phyloP scores from a whole-genome alignment of 1,284 basidiomycete genomes.

The Ceratobasidium sp. region DNA sequence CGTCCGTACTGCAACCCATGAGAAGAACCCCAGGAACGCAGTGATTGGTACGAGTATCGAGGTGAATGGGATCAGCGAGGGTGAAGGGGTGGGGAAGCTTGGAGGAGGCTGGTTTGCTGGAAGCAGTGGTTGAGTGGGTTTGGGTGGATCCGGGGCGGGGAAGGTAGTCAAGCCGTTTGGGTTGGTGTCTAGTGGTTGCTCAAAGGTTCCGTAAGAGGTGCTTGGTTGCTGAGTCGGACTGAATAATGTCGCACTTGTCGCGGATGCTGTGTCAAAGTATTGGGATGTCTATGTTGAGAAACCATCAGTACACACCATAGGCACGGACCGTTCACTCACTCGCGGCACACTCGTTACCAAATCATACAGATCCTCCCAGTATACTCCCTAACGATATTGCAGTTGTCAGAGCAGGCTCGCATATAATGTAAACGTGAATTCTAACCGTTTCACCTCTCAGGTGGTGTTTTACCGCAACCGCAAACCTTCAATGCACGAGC shows the following conservation, averaged over 20 bases:
- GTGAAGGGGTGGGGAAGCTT: constrained; percentile 49
- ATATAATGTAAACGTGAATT: not conserved
- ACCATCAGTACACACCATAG: not conserved
- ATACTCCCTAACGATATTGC: constrained; percentile 43
- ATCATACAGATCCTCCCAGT: constrained; percentile 65
- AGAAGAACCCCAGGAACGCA: constrained; percentile 16
- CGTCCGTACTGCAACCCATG: constrained; percentile 15
- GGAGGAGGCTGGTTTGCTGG: constrained; percentile 29
- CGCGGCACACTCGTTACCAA: constrained; percentile 51
- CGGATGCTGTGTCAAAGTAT: constrained; percentile 14
- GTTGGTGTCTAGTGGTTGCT: constrained; percentile 4
- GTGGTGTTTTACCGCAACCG: constrained; percentile 69
- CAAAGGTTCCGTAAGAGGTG: constrained; percentile 25
- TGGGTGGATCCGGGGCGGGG: constrained; percentile 13
- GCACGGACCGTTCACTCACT: not conserved
- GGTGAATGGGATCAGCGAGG: constrained; percentile 55
- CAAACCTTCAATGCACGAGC: constrained; percentile 53
- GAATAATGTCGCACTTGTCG: constrained; percentile 11
- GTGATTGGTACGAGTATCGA: constrained; percentile 37
- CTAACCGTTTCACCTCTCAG: constrained; percentile 54
- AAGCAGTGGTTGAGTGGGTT: constrained; percentile 2
- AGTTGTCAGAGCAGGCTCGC: not conserved
- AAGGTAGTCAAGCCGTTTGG: not conserved
- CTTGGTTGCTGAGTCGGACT: constrained; percentile 6
- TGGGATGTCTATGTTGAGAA: not conserved